phyloP scores from a whole-genome alignment of 2,329 filamentous ascomycete genomes.

The Fusarium gaditjirri region DNA sequence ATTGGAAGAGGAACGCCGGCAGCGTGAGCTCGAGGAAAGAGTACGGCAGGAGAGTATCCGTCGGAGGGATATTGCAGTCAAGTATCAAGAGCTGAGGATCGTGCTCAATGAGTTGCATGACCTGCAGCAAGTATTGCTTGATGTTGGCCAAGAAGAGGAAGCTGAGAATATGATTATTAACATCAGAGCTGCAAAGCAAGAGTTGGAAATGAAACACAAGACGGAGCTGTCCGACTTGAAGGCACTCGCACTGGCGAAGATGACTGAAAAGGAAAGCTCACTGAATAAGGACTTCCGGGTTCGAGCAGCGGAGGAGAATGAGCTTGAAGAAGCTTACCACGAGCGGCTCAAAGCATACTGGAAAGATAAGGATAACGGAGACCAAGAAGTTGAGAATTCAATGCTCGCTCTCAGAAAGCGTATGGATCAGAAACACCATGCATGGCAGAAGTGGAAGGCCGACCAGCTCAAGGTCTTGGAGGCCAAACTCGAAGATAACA shows the following conservation, averaged over 20 bases:
- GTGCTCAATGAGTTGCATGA: slow-evolving; percentile 55
- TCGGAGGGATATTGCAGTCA: slow-evolving; percentile 51
- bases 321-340: slow-evolving; percentile 58
- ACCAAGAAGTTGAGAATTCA: slow-evolving; percentile 46
- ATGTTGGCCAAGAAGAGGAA: slow-evolving; percentile 53
- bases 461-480: slow-evolving; percentile 53
- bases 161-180: slow-evolving; percentile 41
- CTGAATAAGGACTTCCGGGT: slow-evolving; percentile 55
- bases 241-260: slow-evolving; percentile 39
- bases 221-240: slow-evolving; percentile 47
- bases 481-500: slow-evolving; percentile 53
- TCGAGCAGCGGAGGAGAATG: slow-evolving; percentile 55
- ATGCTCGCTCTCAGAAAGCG: slow-evolving; percentile 50
- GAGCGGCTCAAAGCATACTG: slow-evolving; percentile 53
- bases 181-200: slow-evolving; percentile 39
- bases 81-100: slow-evolving; percentile 52
- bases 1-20: slow-evolving; percentile 51
- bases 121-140: slow-evolving; percentile 54
- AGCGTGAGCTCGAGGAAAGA: slow-evolving; percentile 53
- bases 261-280: slow-evolving; percentile 48
- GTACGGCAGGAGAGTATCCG: slow-evolving; percentile 54
- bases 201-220: slow-evolving; percentile 49
- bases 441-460: slow-evolving; percentile 55
- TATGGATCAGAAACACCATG: slow-evolving; percentile 55
- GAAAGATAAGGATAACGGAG: slow-evolving; percentile 49